phyloP scores from a whole-genome alignment of 2,329 filamentous ascomycete species.

The Lachnellula cervina region DNA sequence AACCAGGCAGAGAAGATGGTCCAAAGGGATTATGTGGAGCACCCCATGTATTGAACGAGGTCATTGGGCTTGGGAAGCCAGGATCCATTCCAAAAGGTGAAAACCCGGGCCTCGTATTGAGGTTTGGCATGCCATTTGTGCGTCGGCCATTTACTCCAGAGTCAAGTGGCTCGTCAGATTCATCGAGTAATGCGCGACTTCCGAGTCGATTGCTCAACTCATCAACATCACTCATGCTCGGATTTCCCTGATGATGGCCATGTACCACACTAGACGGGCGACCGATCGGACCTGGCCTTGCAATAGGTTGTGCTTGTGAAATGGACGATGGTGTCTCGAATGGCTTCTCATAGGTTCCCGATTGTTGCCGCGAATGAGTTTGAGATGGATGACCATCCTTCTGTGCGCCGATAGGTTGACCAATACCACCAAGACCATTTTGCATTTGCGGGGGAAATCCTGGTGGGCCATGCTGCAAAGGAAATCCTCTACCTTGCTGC shows the following conservation, averaged over 20 bases:
- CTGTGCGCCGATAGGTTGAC: conserved; percentile 35
- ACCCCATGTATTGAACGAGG: conserved; percentile 30
- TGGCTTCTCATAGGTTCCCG: conserved; percentile 60
- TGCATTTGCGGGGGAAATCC: conserved; percentile 46
- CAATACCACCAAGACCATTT: conserved; percentile 38
- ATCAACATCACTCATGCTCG: conserved; percentile 55
- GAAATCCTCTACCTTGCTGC: conserved; percentile 41
- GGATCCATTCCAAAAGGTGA: conserved; percentile 31
- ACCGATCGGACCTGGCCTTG: conserved; percentile 81
- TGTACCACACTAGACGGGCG: conserved; percentile 70
- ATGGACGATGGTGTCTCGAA: conserved; percentile 34
- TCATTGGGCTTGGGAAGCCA: conserved; percentile 26
- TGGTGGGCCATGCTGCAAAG: conserved; percentile 43
- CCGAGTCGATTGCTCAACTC: conserved; percentile 75
- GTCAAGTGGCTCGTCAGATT: conserved; percentile 55
- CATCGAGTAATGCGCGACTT: conserved; percentile 81
- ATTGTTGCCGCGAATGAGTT: conserved; percentile 71
- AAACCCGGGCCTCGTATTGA: conserved; percentile 20
- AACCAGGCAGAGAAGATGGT: conserved; percentile 30
- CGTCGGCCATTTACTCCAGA: conserved; percentile 33
- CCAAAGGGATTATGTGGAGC: conserved; percentile 31
- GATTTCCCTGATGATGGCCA: conserved; percentile 41
- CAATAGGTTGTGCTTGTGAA: conserved; percentile 65
- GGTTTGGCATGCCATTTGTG: conserved; percentile 27
- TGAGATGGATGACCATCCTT: conserved; percentile 41